Percentiles rank a stretch among this genome's conserved stretches.
Evolutionary conservation across 192 early-diverging fungal species (phyloP).

Genomic region (Coemansia sp.): DNA sequence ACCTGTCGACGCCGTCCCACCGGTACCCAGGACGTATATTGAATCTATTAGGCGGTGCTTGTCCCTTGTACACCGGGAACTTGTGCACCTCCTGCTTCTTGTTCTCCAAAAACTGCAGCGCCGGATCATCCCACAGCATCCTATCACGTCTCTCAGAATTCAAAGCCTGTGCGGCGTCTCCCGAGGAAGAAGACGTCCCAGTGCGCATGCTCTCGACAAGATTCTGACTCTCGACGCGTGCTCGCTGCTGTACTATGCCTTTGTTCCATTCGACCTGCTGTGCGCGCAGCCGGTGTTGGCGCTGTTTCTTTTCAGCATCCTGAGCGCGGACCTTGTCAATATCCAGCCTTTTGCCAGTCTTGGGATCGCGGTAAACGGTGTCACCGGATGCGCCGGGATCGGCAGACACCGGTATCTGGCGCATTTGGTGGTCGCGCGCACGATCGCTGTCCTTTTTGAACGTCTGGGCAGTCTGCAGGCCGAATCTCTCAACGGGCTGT

Average conservation of each 20-base stretch:
- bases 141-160: conserved; percentile 56
- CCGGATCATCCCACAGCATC: conserved; percentile 72
- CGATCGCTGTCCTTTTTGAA: conserved; percentile 32
- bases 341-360: conserved; percentile 59
- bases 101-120: conserved; percentile 56
- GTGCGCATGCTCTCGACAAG: not conserved
- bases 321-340: conserved; percentile 37
- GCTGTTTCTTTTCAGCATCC: conserved; percentile 6
- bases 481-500: conserved; percentile 19
- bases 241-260: conserved; percentile 62
- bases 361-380: conserved; percentile 68
- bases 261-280: conserved; percentile 60
- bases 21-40: conserved; percentile 72
- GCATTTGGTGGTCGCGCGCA: conserved; percentile 27
- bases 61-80: conserved; percentile 55
- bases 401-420: conserved; percentile 23
- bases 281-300: conserved; percentile 35
- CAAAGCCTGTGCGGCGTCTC: conserved; percentile 45
- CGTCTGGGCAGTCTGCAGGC: conserved; percentile 40
- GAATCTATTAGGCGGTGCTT: conserved; percentile 67
- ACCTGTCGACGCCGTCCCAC: conserved; percentile 81
- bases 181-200: not conserved
- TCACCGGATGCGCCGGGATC: conserved; percentile 38
- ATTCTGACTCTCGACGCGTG: conserved; percentile 13
- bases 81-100: conserved; percentile 19